Evolutionary conservation across 352 stramenopile genomes (phyloP).

Genomic region (Phytophthora macrochlamydospora): DNA sequence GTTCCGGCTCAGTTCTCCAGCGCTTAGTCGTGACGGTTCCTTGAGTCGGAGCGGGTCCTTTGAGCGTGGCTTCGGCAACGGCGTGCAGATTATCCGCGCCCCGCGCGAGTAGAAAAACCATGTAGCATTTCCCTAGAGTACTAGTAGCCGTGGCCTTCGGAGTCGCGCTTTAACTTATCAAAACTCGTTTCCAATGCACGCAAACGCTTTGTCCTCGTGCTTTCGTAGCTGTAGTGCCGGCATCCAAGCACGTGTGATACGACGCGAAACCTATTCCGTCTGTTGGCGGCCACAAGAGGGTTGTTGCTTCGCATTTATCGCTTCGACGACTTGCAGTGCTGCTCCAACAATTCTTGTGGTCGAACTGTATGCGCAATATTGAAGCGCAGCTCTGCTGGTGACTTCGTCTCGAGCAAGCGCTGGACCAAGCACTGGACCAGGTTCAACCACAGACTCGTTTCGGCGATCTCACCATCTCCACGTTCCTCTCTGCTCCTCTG

Average conservation of each 20-base stretch:
- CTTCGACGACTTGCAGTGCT: background rate
- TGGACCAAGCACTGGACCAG: constrained; percentile 8
- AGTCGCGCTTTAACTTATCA: constrained; percentile 12
- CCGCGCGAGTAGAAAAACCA: constrained; percentile 10
- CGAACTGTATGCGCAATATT: background rate
- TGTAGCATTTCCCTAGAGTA: too few relatives aligned
- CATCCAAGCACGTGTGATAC: background rate
- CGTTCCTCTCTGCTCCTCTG: constrained; percentile 15
- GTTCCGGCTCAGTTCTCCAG: constrained; percentile 23
- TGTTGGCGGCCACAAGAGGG: too few relatives aligned
- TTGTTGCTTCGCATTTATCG: too few relatives aligned
- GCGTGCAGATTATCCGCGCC: constrained; percentile 24
- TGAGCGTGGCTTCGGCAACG: constrained; percentile 10
- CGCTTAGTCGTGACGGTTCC: constrained; percentile 16
- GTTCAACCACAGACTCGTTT: constrained; percentile 22
- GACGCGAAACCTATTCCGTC: background rate
- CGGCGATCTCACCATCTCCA: constrained; percentile 14
- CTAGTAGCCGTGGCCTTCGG: too few relatives aligned
- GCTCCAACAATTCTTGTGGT: background rate
- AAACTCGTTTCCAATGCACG: constrained; percentile 3
- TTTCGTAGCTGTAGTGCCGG: background rate
- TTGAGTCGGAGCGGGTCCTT: constrained; percentile 16
- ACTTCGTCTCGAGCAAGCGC: constrained; percentile 1
- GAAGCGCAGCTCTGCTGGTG: background rate
- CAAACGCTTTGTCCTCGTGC: background rate